A percentile compares a stretch with the other conserved stretches of the same genome.
Evolutionary conservation across 208 protist species (phyloP).

Genomic region (Porcisia deanei): DNA sequence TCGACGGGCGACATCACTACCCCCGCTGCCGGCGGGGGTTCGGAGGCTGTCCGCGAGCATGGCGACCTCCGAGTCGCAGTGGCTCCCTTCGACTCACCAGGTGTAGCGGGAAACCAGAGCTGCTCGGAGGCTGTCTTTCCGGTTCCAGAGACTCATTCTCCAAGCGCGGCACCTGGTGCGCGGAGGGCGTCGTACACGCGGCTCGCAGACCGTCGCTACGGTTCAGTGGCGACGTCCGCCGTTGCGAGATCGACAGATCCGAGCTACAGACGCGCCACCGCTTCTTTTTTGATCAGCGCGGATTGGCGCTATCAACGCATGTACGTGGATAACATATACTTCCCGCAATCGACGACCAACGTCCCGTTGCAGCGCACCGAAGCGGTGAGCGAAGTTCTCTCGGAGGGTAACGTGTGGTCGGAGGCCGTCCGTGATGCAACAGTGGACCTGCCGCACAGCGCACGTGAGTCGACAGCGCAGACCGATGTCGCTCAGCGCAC

Average conservation of each 20-base stretch:
- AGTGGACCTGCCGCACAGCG: not conserved
- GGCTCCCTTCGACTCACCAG: not conserved
- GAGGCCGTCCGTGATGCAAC: not conserved
- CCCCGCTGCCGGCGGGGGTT: not conserved
- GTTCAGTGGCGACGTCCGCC: conserved; percentile 8
- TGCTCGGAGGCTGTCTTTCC: not conserved
- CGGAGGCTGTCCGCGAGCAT: not conserved
- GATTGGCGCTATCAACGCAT: conserved; percentile 80
- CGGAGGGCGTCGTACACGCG: not conserved
- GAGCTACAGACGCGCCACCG: conserved; percentile 51
- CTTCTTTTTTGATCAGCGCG: conserved; percentile 57
- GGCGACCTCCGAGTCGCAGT: not conserved
- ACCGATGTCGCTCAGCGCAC: not conserved
- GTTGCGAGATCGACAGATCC: conserved; percentile 23
- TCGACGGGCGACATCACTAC: not conserved
- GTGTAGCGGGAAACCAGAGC: not conserved
- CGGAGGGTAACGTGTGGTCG: not conserved
- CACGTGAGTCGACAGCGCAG: not conserved
- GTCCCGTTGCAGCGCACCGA: not conserved
- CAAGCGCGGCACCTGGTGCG: not conserved
- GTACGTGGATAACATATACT: conserved; percentile 62
- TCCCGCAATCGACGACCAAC: conserved; percentile 10
- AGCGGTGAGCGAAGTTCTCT: not conserved
- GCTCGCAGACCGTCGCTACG: conserved; percentile 14
- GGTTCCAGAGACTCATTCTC: not conserved